phyloP scores from a whole-genome alignment of 768 basidiomycete species.

The Phylloporus sp. region DNA sequence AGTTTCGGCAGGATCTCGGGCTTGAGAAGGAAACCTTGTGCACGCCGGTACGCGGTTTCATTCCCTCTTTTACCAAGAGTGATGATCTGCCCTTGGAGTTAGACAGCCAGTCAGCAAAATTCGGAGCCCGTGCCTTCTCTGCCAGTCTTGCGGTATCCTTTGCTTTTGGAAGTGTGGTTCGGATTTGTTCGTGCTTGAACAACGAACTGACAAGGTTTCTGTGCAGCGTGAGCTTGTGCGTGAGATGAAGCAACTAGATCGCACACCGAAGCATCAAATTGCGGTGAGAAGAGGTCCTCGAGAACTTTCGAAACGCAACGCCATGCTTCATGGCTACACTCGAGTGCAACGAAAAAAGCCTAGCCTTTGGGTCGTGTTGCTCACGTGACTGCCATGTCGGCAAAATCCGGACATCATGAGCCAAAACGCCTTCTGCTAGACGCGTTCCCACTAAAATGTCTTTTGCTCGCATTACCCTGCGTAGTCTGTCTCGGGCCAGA shows the following conservation, averaged over 20 bases:
- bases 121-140: conserved; percentile 63
- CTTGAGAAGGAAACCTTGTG: conserved; percentile 76
- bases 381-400: conserved; percentile 14
- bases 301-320: conserved; percentile 86
- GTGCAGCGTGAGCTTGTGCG: conserved; percentile 6
- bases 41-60: conserved; percentile 63
- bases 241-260: background rate
- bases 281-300: conserved; percentile 87
- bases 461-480: conserved; percentile 32
- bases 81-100: conserved; percentile 59
- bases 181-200: conserved; percentile 92
- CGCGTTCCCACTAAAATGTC: conserved; percentile 32
- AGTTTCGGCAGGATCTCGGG: conserved; percentile 73
- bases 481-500: conserved; percentile 25
- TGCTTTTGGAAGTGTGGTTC: conserved; percentile 94
- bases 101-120: background rate
- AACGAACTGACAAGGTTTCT: conserved; percentile 95
- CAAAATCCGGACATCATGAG: conserved; percentile 21
- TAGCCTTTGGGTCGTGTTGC: background rate
- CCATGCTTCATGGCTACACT: conserved; percentile 86
- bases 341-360: background rate
- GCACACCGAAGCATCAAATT: conserved; percentile 87
- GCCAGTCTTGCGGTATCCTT: conserved; percentile 87
- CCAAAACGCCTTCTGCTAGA: conserved; percentile 1
- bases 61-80: conserved; percentile 87